Conservation (phyloP, 2,329 filamentous ascomycete genomes). For the Rhynchosporium secalis region DNA sequence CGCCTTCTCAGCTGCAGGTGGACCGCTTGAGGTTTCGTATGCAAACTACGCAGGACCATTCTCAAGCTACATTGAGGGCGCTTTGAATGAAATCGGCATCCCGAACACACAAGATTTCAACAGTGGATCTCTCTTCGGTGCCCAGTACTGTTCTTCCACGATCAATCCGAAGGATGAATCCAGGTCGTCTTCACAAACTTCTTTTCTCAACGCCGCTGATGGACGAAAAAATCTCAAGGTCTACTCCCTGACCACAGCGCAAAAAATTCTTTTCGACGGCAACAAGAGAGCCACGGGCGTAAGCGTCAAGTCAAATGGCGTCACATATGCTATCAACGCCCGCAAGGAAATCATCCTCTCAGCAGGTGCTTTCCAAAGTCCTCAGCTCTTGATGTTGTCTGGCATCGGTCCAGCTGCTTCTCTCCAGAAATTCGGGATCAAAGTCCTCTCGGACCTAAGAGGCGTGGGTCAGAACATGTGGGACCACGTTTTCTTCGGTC, state of each 20-base stretch:
- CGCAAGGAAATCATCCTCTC: conserved; percentile 39
- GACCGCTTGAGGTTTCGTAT: conserved; percentile 46
- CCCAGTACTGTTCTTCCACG: conserved; percentile 39
- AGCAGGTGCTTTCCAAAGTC: conserved; percentile 51
- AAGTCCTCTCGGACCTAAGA: conserved; percentile 46
- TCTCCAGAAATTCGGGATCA: conserved; percentile 47
- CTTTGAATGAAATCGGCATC: conserved; percentile 44
- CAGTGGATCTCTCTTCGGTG: conserved; percentile 45
- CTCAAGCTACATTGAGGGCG: conserved; percentile 42
- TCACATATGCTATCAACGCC: conserved; percentile 25
- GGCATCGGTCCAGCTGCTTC: conserved; percentile 48
- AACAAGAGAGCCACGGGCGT: conserved; percentile 47
- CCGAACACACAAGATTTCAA: conserved; percentile 42
- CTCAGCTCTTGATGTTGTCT: conserved; percentile 51
- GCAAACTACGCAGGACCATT: conserved; percentile 42
- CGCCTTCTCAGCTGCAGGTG: conserved; percentile 37
- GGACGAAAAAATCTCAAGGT: conserved; percentile 41
- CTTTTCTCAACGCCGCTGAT: conserved; percentile 39
- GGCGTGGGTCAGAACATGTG: conserved; percentile 53
- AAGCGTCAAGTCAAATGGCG: conserved; percentile 32
- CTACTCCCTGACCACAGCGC: conserved; percentile 46
- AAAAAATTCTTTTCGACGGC: conserved; percentile 47
- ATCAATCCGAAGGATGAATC: conserved; percentile 36
- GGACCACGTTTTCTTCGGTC: conserved; percentile 40
- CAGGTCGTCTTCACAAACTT: conserved; percentile 43